Conservation (phyloP, 768 basidiomycete genomes). For the Lactarius quietus region DNA sequence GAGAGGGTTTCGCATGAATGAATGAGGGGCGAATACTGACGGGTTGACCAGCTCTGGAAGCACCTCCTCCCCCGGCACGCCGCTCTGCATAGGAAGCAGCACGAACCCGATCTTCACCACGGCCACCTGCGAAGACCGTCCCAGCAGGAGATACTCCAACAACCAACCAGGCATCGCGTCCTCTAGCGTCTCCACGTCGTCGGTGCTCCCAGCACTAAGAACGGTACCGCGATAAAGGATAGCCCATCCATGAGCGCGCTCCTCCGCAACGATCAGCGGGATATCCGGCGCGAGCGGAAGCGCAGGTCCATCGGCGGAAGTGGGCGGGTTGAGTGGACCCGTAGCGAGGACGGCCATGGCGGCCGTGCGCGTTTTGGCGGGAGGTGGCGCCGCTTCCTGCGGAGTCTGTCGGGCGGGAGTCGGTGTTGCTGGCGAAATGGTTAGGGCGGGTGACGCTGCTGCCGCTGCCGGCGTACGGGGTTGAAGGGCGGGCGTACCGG, state of each 20-base stretch:
- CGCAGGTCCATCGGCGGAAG: slow-evolving; percentile 67
- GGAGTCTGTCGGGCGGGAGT: neutral
- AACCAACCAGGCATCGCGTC: slow-evolving; percentile 84
- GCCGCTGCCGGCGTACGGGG: neutral
- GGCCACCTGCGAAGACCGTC: slow-evolving; percentile 50
- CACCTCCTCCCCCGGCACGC: slow-evolving; percentile 53
- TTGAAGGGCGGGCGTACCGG: slow-evolving; percentile 17
- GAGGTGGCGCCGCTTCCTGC: slow-evolving; percentile 10
- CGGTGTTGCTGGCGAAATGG: neutral
- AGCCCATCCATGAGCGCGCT: slow-evolving; percentile 68
- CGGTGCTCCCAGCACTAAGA: slow-evolving; percentile 43
- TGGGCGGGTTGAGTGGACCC: slow-evolving; percentile 59
- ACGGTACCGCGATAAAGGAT: slow-evolving; percentile 75
- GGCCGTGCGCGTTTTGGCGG: slow-evolving; percentile 44
- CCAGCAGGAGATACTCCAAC: slow-evolving; percentile 76
- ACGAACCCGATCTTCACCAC: slow-evolving; percentile 85
- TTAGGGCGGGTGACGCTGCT: neutral
- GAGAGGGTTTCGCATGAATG: neutral
- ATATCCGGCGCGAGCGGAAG: slow-evolving; percentile 57
- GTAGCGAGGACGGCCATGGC: slow-evolving; percentile 51
- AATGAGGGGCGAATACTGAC: slow-evolving; percentile 45
- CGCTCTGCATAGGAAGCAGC: slow-evolving; percentile 68
- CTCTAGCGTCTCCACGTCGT: slow-evolving; percentile 57
- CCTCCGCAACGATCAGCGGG: slow-evolving; percentile 76
- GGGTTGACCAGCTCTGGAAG: slow-evolving; percentile 82